These are phyloP conservation scores for Phlebiopsis flavidoalba DNA, from an alignment of 768 basidiomycete genomes.

Conservation along the genomic window DNA sequence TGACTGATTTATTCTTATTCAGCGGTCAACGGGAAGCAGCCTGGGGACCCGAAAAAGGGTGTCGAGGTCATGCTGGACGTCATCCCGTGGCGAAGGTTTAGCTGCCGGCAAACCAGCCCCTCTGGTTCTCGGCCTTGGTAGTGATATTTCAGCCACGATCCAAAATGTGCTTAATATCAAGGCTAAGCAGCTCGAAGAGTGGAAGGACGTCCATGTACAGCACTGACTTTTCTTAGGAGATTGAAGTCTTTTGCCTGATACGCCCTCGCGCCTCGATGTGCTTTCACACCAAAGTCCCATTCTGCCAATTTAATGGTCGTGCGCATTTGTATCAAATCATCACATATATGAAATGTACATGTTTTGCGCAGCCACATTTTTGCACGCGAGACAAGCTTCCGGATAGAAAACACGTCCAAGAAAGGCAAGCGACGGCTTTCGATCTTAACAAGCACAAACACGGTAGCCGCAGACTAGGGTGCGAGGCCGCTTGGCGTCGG, in stretches of 20 bases:
- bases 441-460: background rate
- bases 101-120: slow-evolving; percentile 10
- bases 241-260: no score
- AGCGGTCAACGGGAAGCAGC: slow-evolving; percentile 17
- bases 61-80: slow-evolving; percentile 21
- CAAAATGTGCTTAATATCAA: background rate
- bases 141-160: slow-evolving; percentile 5
- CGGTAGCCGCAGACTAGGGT: no score
- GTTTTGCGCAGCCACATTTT: no score
- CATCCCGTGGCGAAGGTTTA: slow-evolving; percentile 19
- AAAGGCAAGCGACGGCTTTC: background rate
- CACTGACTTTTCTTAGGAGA: slow-evolving; percentile 3
- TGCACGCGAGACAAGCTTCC: background rate
- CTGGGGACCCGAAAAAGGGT: slow-evolving; percentile 21
- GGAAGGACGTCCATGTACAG: slow-evolving; percentile 18
- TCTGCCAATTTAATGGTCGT: no score
- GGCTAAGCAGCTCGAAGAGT: slow-evolving; percentile 11
- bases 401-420: background rate
- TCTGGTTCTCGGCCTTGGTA: slow-evolving; percentile 12
- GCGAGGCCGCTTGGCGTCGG: no score
- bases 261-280: no score
- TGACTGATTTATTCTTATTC: background rate
- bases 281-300: no score
- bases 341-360: no score
- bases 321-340: no score